Base-by-base conservation (phyloP, 441 rosid species). In the Capsella rubella region DNA sequence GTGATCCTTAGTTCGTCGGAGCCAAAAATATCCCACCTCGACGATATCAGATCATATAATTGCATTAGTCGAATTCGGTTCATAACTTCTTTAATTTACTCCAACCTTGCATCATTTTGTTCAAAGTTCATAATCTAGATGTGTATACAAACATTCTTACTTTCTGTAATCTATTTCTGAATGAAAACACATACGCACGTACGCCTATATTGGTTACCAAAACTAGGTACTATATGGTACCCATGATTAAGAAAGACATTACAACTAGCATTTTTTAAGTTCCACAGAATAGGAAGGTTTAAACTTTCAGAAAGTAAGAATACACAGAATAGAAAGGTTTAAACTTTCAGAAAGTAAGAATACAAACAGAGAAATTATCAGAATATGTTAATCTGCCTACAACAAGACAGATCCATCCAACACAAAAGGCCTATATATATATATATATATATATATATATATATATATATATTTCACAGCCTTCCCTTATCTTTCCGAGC, bases 401-500 rank as follows among this genome's bases (percentile, higher is more conserved):
- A 34, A 60, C 31, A 49, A 21, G 2, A 60, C 40, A 27, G 7
- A 43, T 32, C 9, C 46, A 72, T 25, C 55, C 42, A 34, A 21
- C 31, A 29, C 11, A 37, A 37, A 8, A 21, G 25, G 2, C 25
- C 25, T 21, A 21, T 21, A 21, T 21, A 21, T 21, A 21, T 21
- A n/a, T n/a, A n/a, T n/a, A 16, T 16, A 16, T 16, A 16, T 16
- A 16, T 16, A 16, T 16, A 16, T 16, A n/a, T n/a, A n/a, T 21
- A 21, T 21, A 21, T 21, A 21, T 21, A 16, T 16, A 16, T 16
- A 16, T 16, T 10, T 64, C 40, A 75, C 12, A 72, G 68, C 49
- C 42, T 52, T 14, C 70, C 52, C 7, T 68, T 39, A 0, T 47
- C 67, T 18, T 63, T 55, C 10, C 15, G 37, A 52, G 52, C 68